Percentiles rank a stretch among this genome's conserved stretches.
Evolutionary conservation across 2,329 filamentous ascomycete species (phyloP).

Genomic region (Aspergillus carbonarius): DNA sequence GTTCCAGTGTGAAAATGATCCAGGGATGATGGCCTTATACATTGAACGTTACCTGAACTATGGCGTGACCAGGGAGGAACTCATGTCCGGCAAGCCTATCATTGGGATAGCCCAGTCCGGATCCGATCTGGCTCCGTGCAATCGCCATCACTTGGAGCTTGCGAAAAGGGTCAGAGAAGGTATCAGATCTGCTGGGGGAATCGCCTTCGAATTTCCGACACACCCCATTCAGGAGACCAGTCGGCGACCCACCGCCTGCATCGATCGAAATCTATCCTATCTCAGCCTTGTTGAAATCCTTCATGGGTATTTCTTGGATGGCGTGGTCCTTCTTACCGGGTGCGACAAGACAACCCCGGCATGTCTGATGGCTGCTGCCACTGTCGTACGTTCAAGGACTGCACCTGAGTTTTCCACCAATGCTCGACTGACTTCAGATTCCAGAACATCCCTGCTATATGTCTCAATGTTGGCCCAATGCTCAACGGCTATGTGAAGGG

Average conservation of each 20-base stretch:
- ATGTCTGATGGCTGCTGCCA: slow-evolving; percentile 53
- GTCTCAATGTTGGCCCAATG: slow-evolving; percentile 55
- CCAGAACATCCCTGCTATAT: slow-evolving; percentile 52
- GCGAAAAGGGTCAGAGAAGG: slow-evolving; percentile 53
- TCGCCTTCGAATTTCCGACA: slow-evolving; percentile 54
- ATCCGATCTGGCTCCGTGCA: slow-evolving; percentile 53
- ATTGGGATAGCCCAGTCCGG: slow-evolving; percentile 55
- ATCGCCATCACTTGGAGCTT: slow-evolving; percentile 51
- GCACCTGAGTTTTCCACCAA: not conserved
- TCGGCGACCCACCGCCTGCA: slow-evolving; percentile 49
- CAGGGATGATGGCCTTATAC: slow-evolving; percentile 49
- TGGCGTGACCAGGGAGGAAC: slow-evolving; percentile 50
- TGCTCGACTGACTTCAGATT: slow-evolving; percentile 8
- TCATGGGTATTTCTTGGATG: slow-evolving; percentile 51
- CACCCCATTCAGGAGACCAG: slow-evolving; percentile 54
- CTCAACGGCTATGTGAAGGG: slow-evolving; percentile 49
- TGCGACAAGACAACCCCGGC: slow-evolving; percentile 57
- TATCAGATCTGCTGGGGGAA: slow-evolving; percentile 50
- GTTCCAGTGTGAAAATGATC: slow-evolving; percentile 47
- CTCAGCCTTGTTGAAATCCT: slow-evolving; percentile 51
- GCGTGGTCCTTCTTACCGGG: slow-evolving; percentile 52
- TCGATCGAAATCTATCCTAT: slow-evolving; percentile 53
- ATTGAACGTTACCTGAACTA: slow-evolving; percentile 54
- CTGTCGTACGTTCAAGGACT: slow-evolving; percentile 37
- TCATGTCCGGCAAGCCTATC: slow-evolving; percentile 51